These are phyloP conservation scores for Lactarius indigo DNA, from an alignment of 768 basidiomycete species.

Conservation along the genomic window DNA sequence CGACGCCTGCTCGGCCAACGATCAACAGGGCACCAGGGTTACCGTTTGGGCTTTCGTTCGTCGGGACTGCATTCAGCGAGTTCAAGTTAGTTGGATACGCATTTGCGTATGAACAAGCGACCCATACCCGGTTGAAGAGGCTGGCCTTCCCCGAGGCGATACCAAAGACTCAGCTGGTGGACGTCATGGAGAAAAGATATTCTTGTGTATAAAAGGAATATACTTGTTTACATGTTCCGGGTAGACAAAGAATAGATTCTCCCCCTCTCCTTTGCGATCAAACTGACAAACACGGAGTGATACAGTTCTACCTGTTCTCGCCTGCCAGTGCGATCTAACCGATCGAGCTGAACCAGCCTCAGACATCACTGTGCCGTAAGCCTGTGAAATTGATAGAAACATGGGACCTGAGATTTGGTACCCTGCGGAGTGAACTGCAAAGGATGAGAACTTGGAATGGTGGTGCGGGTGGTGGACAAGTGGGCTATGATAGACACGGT, in stretches of 20 bases:
- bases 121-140: constrained; percentile 27
- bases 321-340: no score
- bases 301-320: not conserved
- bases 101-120: constrained; percentile 33
- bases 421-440: no score
- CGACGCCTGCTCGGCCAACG: constrained; percentile 20
- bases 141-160: constrained; percentile 27
- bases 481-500: no score
- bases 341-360: no score
- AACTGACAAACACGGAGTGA: not conserved
- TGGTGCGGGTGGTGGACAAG: no score
- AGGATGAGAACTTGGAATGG: no score
- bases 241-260: not conserved
- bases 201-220: not conserved
- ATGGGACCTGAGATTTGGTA: no score
- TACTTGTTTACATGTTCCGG: not conserved
- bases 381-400: no score
- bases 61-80: constrained; percentile 31
- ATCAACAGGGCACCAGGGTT: constrained; percentile 28
- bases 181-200: constrained; percentile 19
- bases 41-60: constrained; percentile 29
- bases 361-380: no score
- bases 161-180: constrained; percentile 29
- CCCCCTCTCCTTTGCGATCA: not conserved
- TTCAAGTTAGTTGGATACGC: constrained; percentile 29